Evolutionary conservation across 164 flowering plant genomes (phyloP), one percentile per base, ranked within the genome.

Genomic region (Paratinospora sagittata): DNA sequence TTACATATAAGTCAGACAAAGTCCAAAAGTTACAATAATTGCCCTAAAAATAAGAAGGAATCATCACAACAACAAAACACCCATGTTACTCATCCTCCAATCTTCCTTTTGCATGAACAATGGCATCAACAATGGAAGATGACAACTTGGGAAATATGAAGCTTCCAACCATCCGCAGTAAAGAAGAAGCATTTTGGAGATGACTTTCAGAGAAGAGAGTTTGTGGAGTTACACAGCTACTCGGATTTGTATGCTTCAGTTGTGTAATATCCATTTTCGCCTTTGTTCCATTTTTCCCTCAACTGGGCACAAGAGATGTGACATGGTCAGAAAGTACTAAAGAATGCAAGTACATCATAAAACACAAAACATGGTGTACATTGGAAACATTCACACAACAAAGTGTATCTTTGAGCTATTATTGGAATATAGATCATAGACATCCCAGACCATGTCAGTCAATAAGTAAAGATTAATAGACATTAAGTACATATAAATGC

Each of bases 201-300:
- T 8, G 17, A 63, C 37, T 27, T 24, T 33, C 17, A 16, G 36
- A 63, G 7, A 23, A 33, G 27, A 69, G 37, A 30, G 34, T 30
- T 30, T 30, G 34, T 30, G 34, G 4, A 30, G 34, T 33, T 19
- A 24, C 37, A 49, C 34, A 30, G 27, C 78, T 81, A 84, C 69
- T 86, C 85, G 36, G 78, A 74, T 74, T 86, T 86, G 70, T 52
- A 70, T 65, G 72, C 81, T 45, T 72, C 66, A 26, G 65, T 55
- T 23, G 57, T 63, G 19, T 65, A 24, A 55, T 79, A 63, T 71
- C 80, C 81, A 70, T 80, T 84, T 74, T 70, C 63, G 5, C 69
- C 75, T 43, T 49, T 67, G 72, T 72, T 57, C 63, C 41, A 47
- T 36, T 77, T 79, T 69, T 78, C 87, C 73, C 68, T 82, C 82